A percentile compares a stretch with the other conserved stretches of the same genome.
These are phyloP conservation scores for Solanum commersonii DNA, from an alignment of 257 asterid genomes.

Conservation along the genomic window DNA sequence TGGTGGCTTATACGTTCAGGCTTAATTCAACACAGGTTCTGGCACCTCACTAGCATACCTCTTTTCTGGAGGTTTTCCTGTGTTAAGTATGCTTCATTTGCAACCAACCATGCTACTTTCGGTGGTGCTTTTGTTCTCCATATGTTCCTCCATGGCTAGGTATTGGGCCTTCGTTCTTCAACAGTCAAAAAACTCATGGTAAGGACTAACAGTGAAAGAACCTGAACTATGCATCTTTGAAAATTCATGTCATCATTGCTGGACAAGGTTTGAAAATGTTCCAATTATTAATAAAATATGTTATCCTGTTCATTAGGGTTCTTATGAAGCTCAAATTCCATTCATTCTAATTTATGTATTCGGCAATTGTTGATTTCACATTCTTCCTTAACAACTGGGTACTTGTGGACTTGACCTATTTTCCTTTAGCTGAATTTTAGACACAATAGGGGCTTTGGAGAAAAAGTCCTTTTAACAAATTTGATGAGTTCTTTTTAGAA, in stretches of 20 bases:
- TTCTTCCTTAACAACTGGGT: not conserved
- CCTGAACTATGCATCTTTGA: not conserved
- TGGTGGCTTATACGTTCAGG: not conserved
- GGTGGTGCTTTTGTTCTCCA: not conserved
- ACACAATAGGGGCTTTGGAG: not conserved
- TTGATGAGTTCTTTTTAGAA: not conserved
- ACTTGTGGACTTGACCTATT: not conserved
- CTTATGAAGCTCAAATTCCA: not conserved
- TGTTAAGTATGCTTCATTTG: not conserved
- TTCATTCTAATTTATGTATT: not conserved
- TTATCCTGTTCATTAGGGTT: not conserved
- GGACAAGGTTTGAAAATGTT: not conserved
- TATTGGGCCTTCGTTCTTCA: not conserved
- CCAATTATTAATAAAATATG: not conserved
- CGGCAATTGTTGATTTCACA: not conserved
- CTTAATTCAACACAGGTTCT: not conserved
- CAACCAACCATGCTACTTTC: not conserved
- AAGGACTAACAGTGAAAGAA: not conserved
- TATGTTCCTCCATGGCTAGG: not conserved
- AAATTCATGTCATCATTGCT: not conserved
- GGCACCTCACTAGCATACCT: not conserved
- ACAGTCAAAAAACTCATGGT: not conserved
- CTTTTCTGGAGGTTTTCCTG: not conserved
- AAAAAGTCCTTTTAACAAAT: not conserved
- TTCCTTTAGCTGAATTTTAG: not conserved